A percentile compares a stretch with the other conserved stretches of the same genome.
Conservation (phyloP, 2,329 filamentous ascomycete species). For the Diaporthe capsici region DNA sequence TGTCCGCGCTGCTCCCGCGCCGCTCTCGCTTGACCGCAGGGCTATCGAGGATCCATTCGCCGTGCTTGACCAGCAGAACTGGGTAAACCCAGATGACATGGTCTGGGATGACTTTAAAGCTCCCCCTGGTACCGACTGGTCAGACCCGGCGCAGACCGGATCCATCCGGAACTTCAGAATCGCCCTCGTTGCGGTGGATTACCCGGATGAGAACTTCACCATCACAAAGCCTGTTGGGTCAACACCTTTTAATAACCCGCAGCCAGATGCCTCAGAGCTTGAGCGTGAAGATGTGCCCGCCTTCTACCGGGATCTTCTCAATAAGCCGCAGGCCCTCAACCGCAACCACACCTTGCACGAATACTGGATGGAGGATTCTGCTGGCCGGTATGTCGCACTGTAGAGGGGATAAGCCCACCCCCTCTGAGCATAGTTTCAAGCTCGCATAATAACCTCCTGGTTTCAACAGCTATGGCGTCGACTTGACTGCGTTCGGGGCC, state of each 20-base stretch:
- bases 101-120: conserved; percentile 63
- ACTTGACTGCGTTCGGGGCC: conserved; percentile 66
- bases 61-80: conserved; percentile 65
- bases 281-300: conserved; percentile 61
- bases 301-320: conserved; percentile 66
- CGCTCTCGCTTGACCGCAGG: conserved; percentile 7
- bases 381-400: conserved; percentile 54
- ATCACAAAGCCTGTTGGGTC: conserved; percentile 61
- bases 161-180: conserved; percentile 68
- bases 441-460: no score
- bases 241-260: conserved; percentile 66
- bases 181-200: conserved; percentile 67
- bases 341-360: conserved; percentile 67
- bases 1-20: neutral
- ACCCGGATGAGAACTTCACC: conserved; percentile 63
- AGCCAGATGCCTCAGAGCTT: conserved; percentile 57
- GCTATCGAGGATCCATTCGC: conserved; percentile 57
- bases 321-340: conserved; percentile 64
- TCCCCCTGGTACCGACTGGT: conserved; percentile 64
- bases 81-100: conserved; percentile 68
- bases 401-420: no score
- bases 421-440: no score
- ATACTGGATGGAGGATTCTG: conserved; percentile 71
- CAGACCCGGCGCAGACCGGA: conserved; percentile 59
- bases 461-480: conserved; percentile 56